Evolutionary conservation across 371 early-diverging fungal species (phyloP), one percentile per base, ranked within the genome.

Genomic region (Thermomucor indicae-seudaticae): DNA sequence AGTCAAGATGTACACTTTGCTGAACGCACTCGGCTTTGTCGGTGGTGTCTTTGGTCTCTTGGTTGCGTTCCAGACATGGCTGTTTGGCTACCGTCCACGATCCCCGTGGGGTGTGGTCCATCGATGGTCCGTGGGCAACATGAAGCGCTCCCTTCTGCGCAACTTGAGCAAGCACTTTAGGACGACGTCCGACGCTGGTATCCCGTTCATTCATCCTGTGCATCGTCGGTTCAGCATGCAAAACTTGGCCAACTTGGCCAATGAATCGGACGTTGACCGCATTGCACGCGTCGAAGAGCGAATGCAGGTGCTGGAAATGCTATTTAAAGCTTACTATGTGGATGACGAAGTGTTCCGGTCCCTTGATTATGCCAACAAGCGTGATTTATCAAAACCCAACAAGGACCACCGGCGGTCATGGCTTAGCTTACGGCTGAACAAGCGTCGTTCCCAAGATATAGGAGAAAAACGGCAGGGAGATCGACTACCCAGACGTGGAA

Each of bases 51-150:
- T 75, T 60, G 75, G 75, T 57, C 31, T 75, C 3, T 48, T 71
- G 20, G 47, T 75, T 14, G 68, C 67, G 23, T 55, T 59, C 8
- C 75, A 75, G 49, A 47, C 75, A 12, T 71, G 71, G 71, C 49
- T 75, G 12, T 75, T 75, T 53, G 75, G 75, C 46, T 66, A 57
- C 39, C 64, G 75, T 32, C 75, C 75, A 34, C 55, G 64, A 31
- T 66, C 67, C 14, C 75, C 75, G 24, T 75, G 75, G 75, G 75
- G 75, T 38, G 67, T 75, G 20, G 64, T 75, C 5, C 75, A 75
- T 32, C 64, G 75, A 45, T 75, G 75, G 75, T 65, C 71, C 23
- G 62, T 66, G 8, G 75, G 75, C 40, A 62, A 62, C 34, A 62
- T 68, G 56, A 70, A 68, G 41, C 68, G 65, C 11, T 75, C 75